Conservation (phyloP, 805 yeast species). For the Metschnikowia anglica region DNA sequence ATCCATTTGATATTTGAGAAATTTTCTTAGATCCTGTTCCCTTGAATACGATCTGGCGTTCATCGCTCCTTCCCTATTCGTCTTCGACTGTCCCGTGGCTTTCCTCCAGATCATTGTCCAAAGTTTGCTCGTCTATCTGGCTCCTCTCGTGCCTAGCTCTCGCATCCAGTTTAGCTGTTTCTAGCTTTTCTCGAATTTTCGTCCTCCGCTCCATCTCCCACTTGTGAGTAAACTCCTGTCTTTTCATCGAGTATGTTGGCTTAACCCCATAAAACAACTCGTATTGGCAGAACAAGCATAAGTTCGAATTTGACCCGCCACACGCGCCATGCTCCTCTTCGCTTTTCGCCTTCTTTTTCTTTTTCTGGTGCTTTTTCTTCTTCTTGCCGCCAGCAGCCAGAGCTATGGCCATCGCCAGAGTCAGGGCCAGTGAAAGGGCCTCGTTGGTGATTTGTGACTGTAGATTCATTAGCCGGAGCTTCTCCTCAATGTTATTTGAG, state of each 20-base stretch:
- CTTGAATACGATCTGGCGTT: constrained; percentile 1
- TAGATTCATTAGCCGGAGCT: constrained; percentile 34
- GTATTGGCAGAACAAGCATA: constrained; percentile 54
- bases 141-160: constrained; percentile 5
- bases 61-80: neutral
- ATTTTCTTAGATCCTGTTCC: constrained; percentile 1
- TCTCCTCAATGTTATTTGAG: constrained; percentile 39
- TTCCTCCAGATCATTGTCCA: constrained; percentile 20
- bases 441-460: constrained; percentile 20
- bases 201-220: constrained; percentile 34
- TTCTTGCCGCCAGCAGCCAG: constrained; percentile 15
- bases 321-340: constrained; percentile 6
- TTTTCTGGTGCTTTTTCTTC: constrained; percentile 16
- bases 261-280: constrained; percentile 50
- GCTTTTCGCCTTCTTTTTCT: constrained; percentile 14
- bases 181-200: constrained; percentile 35
- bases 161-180: constrained; percentile 33
- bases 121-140: constrained; percentile 1
- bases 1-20: too few species aligned
- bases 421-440: constrained; percentile 7
- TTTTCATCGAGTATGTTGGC: constrained; percentile 50
- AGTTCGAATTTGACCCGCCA: constrained; percentile 5
- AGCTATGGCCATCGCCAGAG: constrained; percentile 8
- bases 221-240: constrained; percentile 42
- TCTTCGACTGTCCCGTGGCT: constrained; percentile 15